Evolutionary conservation across 192 early-diverging fungal genomes (phyloP).

Genomic region (Entrophospora sp.): DNA sequence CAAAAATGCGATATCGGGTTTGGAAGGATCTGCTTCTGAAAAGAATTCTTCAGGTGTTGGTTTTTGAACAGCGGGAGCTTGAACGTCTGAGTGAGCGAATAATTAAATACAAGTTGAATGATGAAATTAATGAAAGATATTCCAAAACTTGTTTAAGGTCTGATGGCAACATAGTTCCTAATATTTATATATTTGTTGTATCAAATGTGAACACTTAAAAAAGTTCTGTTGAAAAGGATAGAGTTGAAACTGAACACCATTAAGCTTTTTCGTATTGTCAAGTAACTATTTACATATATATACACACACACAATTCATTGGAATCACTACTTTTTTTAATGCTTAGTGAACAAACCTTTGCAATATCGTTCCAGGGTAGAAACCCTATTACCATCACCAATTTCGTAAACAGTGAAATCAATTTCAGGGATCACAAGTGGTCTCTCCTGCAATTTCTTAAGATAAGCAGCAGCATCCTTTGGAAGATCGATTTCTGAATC

Average conservation of each 20-base stretch:
- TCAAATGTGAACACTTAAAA: neutral
- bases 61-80: conserved; percentile 40
- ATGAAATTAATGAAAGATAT: neutral
- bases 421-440: conserved; percentile 47
- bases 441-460: conserved; percentile 30
- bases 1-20: conserved; percentile 76
- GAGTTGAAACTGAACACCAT: too few relatives aligned
- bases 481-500: conserved; percentile 4
- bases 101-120: neutral
- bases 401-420: conserved; percentile 71
- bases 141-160: neutral
- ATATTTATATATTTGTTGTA: too few relatives aligned
- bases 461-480: conserved; percentile 26
- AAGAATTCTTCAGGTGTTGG: conserved; percentile 46
- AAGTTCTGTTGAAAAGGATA: neutral
- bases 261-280: neutral
- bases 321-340: neutral
- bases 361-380: conserved; percentile 64
- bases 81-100: conserved; percentile 29
- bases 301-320: too few relatives aligned
- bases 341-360: conserved; percentile 50
- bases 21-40: conserved; percentile 45
- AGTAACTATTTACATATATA: neutral
- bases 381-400: conserved; percentile 65
- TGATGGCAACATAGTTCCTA: too few relatives aligned